Conservation (phyloP, 2,329 filamentous ascomycete genomes). For the Fusarium continuum region DNA sequence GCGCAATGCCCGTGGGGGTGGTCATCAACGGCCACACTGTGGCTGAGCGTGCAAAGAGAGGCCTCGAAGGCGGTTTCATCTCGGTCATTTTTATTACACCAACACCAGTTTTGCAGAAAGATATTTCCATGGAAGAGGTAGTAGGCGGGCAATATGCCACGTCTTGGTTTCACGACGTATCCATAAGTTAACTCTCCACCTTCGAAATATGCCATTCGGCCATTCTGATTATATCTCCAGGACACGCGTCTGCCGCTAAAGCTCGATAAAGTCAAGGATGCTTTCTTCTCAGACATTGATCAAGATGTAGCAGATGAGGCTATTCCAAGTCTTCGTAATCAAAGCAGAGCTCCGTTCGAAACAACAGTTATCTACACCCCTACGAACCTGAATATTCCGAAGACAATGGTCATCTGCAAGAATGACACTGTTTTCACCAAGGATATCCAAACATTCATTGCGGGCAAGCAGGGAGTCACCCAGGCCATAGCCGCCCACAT, state of each 20-base stretch:
- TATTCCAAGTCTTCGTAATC: conserved; percentile 4
- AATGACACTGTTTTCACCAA: conserved; percentile 10
- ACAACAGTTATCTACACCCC: conserved; percentile 6
- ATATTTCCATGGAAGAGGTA: conserved; percentile 20
- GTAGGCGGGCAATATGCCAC: not conserved
- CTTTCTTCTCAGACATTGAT: conserved; percentile 25
- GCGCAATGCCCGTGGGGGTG: conserved; percentile 12
- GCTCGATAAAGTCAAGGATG: not conserved
- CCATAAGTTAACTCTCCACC: not conserved
- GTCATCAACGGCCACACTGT: conserved; percentile 4
- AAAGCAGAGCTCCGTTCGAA: conserved; percentile 21
- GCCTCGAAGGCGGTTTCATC: conserved; percentile 6
- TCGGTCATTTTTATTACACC: conserved; percentile 16
- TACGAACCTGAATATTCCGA: not conserved
- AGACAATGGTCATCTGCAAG: conserved; percentile 9
- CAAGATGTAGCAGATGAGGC: conserved; percentile 3
- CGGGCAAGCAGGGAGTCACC: conserved; percentile 13
- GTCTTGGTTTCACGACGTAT: conserved; percentile 17
- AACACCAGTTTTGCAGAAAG: conserved; percentile 11
- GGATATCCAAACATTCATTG: not conserved
- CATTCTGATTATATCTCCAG: not conserved
- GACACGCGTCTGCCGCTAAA: conserved; percentile 14
- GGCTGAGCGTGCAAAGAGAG: not conserved
- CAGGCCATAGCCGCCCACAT: conserved; percentile 34
- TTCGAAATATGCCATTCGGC: no score